A percentile compares a stretch with the other conserved stretches of the same genome.
Evolutionary conservation across 148 eudicot species (phyloP).

Genomic region (Rhododendron molle): DNA sequence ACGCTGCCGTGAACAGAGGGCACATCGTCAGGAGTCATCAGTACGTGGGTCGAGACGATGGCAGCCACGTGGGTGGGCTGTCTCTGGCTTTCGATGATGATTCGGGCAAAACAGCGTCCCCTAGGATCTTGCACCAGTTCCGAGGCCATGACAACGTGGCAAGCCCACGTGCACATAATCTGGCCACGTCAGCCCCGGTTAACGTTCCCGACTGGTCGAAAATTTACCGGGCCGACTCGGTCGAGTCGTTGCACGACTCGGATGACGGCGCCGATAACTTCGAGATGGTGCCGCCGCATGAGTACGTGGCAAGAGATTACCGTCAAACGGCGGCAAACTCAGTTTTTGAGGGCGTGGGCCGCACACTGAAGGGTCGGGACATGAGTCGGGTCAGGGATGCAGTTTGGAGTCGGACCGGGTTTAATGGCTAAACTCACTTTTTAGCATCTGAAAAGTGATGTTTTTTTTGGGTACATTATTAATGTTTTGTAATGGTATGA

Average conservation of each 20-base stretch:
- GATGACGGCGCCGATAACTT: constrained; percentile 49
- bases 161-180: constrained; percentile 39
- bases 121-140: constrained; percentile 66
- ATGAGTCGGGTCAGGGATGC: constrained; percentile 90
- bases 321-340: constrained; percentile 55
- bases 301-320: constrained; percentile 58
- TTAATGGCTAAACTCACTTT: constrained; percentile 49
- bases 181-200: constrained; percentile 90
- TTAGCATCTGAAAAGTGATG: neutral
- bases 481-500: neutral
- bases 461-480: neutral
- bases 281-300: constrained; percentile 79
- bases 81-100: constrained; percentile 67
- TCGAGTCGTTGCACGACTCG: constrained; percentile 67
- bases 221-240: constrained; percentile 69
- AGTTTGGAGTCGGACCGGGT: constrained; percentile 94
- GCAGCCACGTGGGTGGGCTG: constrained; percentile 44
- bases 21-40: constrained; percentile 8
- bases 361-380: constrained; percentile 91
- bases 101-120: constrained; percentile 29
- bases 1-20: constrained; percentile 22
- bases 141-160: constrained; percentile 30
- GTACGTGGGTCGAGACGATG: neutral
- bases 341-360: constrained; percentile 86
- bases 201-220: constrained; percentile 92